A percentile compares a stretch with the other conserved stretches of the same genome.
Conservation (phyloP, 2,329 filamentous ascomycete genomes). For the Ceratocystis papillata region DNA sequence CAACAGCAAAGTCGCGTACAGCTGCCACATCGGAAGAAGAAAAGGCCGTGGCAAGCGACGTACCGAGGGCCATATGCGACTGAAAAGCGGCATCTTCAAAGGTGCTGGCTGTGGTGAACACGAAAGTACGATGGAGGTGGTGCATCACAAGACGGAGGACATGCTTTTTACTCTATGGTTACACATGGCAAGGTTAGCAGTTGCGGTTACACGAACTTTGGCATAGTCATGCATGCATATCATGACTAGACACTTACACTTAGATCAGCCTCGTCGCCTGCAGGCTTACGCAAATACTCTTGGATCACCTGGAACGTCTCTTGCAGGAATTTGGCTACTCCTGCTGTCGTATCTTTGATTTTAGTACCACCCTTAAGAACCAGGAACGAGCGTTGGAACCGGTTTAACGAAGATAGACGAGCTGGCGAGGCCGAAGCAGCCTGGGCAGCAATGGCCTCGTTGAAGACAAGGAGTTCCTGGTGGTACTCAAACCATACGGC, state of each 20-base stretch:
- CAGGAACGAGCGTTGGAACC: constrained; percentile 50
- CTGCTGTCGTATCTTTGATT: constrained; percentile 50
- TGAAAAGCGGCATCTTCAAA: constrained; percentile 57
- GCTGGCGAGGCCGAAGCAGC: constrained; percentile 36
- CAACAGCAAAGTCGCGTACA: constrained; percentile 32
- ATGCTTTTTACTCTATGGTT: constrained; percentile 23
- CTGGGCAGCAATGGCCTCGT: constrained; percentile 36
- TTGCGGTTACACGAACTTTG: neutral
- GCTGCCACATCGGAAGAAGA: constrained; percentile 6
- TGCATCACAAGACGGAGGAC: constrained; percentile 37
- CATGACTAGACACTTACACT: constrained; percentile 18
- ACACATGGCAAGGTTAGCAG: neutral
- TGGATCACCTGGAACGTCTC: constrained; percentile 33
- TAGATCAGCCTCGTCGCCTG: constrained; percentile 12
- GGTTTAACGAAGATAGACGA: constrained; percentile 45
- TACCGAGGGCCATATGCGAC: constrained; percentile 47
- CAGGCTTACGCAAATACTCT: constrained; percentile 33
- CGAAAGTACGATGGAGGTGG: constrained; percentile 46
- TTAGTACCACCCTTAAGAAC: constrained; percentile 45
- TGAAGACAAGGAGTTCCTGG: constrained; percentile 36
- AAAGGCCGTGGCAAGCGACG: constrained; percentile 13
- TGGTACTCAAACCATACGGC: constrained; percentile 43
- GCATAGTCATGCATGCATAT: neutral
- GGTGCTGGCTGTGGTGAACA: constrained; percentile 34
- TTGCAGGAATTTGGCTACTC: constrained; percentile 42